Evolutionary conservation across 1,284 basidiomycete species (phyloP).

Genomic region (Exobasidium rhododendri): DNA sequence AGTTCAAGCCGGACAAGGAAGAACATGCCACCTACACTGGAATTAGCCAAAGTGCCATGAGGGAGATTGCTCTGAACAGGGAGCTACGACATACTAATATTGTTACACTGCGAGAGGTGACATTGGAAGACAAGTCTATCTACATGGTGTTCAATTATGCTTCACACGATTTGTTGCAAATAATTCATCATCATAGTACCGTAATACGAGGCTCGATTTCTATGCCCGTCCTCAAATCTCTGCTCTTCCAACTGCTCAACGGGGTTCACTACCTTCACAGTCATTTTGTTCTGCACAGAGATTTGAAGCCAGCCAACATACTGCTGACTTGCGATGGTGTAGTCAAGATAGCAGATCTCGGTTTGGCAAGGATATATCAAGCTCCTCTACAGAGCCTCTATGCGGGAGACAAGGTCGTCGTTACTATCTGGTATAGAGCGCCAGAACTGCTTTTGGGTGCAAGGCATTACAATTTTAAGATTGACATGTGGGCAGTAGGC

Average conservation of each 20-base stretch:
- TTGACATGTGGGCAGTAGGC: constrained; percentile 97
- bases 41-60: constrained; percentile 92
- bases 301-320: constrained; percentile 98
- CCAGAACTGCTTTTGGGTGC: constrained; percentile 92
- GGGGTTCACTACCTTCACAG: constrained; percentile 92
- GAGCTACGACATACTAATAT: constrained; percentile 92
- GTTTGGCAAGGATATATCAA: constrained; percentile 81
- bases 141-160: constrained; percentile 97
- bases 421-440: constrained; percentile 98
- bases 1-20: constrained; percentile 95
- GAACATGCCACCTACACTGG: constrained; percentile 74
- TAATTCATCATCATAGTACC: constrained; percentile 95
- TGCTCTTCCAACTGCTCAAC: constrained; percentile 92
- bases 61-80: constrained; percentile 92
- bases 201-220: constrained; percentile 75
- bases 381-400: constrained; percentile 77
- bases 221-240: constrained; percentile 77
- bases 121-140: constrained; percentile 87
- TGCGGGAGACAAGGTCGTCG: constrained; percentile 89
- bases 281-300: constrained; percentile 89
- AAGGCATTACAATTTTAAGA: constrained; percentile 91
- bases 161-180: constrained; percentile 85
- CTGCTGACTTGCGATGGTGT: constrained; percentile 82
- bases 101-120: constrained; percentile 85
- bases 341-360: constrained; percentile 96